Conservation (phyloP, 169 alveolate species). For the Plasmodium gallinaceum region DNA sequence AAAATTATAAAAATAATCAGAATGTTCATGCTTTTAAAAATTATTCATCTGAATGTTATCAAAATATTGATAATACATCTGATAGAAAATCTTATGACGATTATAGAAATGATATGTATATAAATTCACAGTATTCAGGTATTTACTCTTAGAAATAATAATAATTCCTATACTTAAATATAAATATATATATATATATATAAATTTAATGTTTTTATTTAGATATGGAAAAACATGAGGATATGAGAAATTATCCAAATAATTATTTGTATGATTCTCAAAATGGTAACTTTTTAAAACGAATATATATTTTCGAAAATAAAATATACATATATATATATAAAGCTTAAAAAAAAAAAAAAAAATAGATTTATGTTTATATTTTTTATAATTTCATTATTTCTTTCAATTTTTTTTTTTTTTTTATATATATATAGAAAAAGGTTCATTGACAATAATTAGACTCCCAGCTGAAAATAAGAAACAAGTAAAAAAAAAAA, state of each 20-base stretch:
- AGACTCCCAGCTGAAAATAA: slow-evolving; percentile 70
- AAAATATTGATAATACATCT: slow-evolving; percentile 14
- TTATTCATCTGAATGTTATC: slow-evolving; percentile 20
- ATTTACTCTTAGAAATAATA: background rate
- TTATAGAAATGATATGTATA: slow-evolving; percentile 13
- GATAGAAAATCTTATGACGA: slow-evolving; percentile 26
- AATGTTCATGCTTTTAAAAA: slow-evolving; percentile 9
- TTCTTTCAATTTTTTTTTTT: background rate
- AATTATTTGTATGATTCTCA: slow-evolving; percentile 36
- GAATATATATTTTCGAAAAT: background rate
- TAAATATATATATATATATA: background rate
- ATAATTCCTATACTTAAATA: background rate
- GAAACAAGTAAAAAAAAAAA: slow-evolving; percentile 75
- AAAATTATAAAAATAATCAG: slow-evolving; percentile 15
- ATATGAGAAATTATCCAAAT: slow-evolving; percentile 20
- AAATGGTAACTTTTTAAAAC: slow-evolving; percentile 19
- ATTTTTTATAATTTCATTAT: background rate
- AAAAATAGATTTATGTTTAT: no score
- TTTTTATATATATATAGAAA: slow-evolving; percentile 10
- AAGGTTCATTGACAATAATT: slow-evolving; percentile 65
- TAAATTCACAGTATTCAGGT: slow-evolving; percentile 16
- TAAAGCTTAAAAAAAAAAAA: no score
- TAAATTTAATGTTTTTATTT: background rate
- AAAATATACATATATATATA: no score
- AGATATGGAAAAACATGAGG: slow-evolving; percentile 54